Base-by-base conservation (phyloP, 2,329 filamentous ascomycete species). In the Coniochaeta sp. region DNA sequence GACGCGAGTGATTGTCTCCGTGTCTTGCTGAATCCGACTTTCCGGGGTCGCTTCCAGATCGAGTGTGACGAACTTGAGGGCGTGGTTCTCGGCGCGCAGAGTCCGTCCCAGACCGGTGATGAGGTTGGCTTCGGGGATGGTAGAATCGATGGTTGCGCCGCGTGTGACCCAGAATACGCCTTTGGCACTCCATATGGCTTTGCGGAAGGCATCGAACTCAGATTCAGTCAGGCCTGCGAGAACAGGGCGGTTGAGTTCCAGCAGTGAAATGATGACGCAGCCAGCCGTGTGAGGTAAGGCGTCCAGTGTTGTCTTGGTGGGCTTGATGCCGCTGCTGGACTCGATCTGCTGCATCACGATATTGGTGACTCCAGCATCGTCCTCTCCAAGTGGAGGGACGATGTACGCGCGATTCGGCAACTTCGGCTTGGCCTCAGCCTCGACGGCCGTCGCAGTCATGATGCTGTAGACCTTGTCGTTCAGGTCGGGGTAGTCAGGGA, bases 381-480 rank as follows among this genome's bases (percentile, higher is more conserved):
- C 30, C n/a, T 9, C 30, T 32, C 9, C 30, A n/a, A n/a, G n/a
- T 32, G n/a, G 9, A n/a, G 30, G 30, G n/a, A n/a, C 30, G 30
- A 9, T 56, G 52, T 4, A 50, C 16, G 9, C 12, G 8, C 18
- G 35, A 16, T 42, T 20, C 18, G 31, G 9, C 6, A 38, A 28
- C 2, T n/a, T n/a, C n/a, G n/a, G n/a, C n/a, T n/a, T n/a, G n/a
- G n/a, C n/a, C n/a, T n/a, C n/a, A n/a, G n/a, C n/a, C n/a, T n/a
- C n/a, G n/a, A n/a, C n/a, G n/a, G 47, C 32, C 1, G 57, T 57
- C 6, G 58, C 58, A 2, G 58, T 57, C 6, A 55, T 54, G 8
- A 61, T 59, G 40, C 57, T 51, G 46, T 56, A 60, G 48, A 60
- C 58, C 2, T 54, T 54, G 35, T 58, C 60, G 16, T 57, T 52